Evolutionary conservation across 208 protist species (phyloP).

Genomic region (Crithidia expoeki): DNA sequence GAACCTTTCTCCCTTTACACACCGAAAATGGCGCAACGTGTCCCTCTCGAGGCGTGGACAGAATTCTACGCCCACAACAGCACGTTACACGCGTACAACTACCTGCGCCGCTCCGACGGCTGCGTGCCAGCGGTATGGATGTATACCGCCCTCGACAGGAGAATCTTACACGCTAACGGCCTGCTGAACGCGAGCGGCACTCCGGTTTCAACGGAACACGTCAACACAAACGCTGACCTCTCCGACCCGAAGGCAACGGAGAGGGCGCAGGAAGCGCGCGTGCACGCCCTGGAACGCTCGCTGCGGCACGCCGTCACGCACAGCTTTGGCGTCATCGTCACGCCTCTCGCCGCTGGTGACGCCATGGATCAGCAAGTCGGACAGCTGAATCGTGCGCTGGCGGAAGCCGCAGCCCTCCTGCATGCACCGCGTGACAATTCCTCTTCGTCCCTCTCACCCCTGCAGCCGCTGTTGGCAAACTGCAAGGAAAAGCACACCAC

Average conservation of each 20-base stretch:
- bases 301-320: constrained; percentile 16
- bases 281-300: constrained; percentile 7
- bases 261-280: neutral
- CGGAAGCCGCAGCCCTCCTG: constrained; percentile 33
- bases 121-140: constrained; percentile 54
- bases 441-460: neutral
- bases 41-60: constrained; percentile 20
- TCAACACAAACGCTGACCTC: neutral
- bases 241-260: neutral
- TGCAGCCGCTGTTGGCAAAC: constrained; percentile 19
- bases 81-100: constrained; percentile 78
- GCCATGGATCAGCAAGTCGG: constrained; percentile 43
- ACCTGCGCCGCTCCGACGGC: constrained; percentile 71
- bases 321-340: constrained; percentile 67
- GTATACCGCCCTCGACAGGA: constrained; percentile 32
- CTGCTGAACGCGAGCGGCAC: constrained; percentile 19
- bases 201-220: neutral
- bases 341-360: constrained; percentile 60
- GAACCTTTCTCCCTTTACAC: constrained; percentile 28
- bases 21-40: constrained; percentile 11
- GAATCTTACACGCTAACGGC: constrained; percentile 5
- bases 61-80: constrained; percentile 69
- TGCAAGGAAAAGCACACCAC: constrained; percentile 35
- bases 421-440: constrained; percentile 1
- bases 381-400: constrained; percentile 47